Conservation (phyloP, 495 filamentous ascomycete genomes). For the Copromyces sp. region DNA sequence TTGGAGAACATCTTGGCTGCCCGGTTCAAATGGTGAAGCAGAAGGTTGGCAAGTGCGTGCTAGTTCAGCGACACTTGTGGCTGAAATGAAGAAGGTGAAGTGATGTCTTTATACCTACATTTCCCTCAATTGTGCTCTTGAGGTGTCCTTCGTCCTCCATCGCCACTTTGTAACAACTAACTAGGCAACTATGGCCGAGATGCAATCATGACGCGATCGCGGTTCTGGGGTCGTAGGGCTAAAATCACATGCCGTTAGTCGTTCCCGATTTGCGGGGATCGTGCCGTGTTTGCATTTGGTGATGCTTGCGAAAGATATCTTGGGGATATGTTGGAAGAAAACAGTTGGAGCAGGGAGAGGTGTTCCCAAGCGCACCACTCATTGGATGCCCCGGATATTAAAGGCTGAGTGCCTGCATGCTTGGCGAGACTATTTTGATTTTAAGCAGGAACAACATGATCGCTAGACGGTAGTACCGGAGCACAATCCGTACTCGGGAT, state of each 20-base stretch:
- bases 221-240: not conserved
- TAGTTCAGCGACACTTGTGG: not conserved
- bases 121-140: not conserved
- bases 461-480: not conserved
- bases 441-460: not conserved
- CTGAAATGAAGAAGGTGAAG: not conserved
- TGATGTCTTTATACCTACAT: not conserved
- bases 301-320: not conserved
- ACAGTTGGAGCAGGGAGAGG: not conserved
- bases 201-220: not conserved
- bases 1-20: constrained; percentile 3
- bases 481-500: not conserved
- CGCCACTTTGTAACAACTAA: not conserved
- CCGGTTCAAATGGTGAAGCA: too few species aligned
- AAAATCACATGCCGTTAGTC: not conserved
- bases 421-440: not conserved
- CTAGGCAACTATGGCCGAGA: not conserved
- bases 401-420: not conserved
- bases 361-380: not conserved
- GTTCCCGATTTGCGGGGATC: not conserved
- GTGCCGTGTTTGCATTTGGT: not conserved
- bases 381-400: not conserved
- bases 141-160: not conserved
- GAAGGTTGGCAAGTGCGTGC: not conserved
- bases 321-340: too few species aligned